Percentiles rank a stretch among this genome's conserved stretches.
phyloP scores from a whole-genome alignment of 1,139 yeast genomes.

The Protomyces inundatus region DNA sequence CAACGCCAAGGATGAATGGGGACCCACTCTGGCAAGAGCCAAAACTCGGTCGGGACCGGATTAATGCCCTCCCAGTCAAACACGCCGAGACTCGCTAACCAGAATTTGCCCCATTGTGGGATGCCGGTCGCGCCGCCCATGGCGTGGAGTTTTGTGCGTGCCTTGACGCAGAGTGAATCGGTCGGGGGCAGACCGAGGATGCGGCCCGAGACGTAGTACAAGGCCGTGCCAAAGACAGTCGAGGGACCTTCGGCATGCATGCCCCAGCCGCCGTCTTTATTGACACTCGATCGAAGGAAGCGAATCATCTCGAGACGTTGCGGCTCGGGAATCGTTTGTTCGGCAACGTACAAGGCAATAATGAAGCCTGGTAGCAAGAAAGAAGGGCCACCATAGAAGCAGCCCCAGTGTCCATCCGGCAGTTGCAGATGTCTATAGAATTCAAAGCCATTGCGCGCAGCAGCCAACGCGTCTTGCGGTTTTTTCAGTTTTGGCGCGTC shows the following conservation, averaged over 20 bases:
- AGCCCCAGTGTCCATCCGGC: conserved; percentile 74
- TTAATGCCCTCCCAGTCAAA: conserved; percentile 96
- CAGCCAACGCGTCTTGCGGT: conserved; percentile 48
- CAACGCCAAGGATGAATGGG: conserved; percentile 94
- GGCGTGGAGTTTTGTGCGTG: conserved; percentile 61
- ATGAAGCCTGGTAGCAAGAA: conserved; percentile 90
- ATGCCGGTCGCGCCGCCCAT: conserved; percentile 72
- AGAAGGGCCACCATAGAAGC: conserved; percentile 96
- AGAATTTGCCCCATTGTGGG: conserved; percentile 98
- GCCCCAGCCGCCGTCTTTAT: conserved; percentile 99
- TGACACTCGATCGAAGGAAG: conserved; percentile 61
- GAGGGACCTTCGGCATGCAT: conserved; percentile 85
- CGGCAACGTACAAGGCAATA: conserved; percentile 65
- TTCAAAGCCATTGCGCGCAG: conserved; percentile 69
- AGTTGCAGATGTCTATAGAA: conserved; percentile 65
- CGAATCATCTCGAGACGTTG: conserved; percentile 59
- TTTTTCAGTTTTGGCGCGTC: conserved; percentile 24
- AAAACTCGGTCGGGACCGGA: conserved; percentile 95
- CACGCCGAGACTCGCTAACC: conserved; percentile 72
- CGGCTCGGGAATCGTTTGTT: conserved; percentile 62
- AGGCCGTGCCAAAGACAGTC: conserved; percentile 89
- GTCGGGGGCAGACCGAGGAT: conserved; percentile 66
- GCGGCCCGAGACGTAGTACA: conserved; percentile 75
- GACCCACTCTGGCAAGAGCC: conserved; percentile 73
- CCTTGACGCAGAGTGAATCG: conserved; percentile 76